phyloP scores from a whole-genome alignment of 371 early-diverging fungal species.

The Circinella umbellata region DNA sequence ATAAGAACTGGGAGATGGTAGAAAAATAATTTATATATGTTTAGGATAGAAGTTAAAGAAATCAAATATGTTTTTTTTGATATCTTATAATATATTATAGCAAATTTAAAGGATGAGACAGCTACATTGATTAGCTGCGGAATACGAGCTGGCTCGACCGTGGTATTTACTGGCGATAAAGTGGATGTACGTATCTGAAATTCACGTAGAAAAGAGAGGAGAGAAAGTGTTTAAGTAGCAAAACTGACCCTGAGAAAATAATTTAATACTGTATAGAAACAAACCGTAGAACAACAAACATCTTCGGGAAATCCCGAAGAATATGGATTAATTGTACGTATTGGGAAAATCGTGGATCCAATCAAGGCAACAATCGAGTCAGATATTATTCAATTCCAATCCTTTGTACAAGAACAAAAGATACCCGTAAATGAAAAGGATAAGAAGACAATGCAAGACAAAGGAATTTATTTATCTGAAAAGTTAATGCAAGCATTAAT shows the following conservation, averaged over 20 bases:
- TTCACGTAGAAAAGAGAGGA: neutral
- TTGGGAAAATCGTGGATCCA: constrained; percentile 31
- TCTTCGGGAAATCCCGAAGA: constrained; percentile 60
- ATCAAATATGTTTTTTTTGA: too few relatives aligned
- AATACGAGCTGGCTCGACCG: constrained; percentile 49
- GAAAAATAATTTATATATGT: too few relatives aligned
- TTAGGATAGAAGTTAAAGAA: too few relatives aligned
- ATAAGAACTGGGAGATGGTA: too few relatives aligned
- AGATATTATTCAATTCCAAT: constrained; percentile 25
- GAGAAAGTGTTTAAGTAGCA: neutral
- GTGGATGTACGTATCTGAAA: constrained; percentile 48
- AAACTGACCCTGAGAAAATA: neutral
- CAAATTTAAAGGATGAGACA: constrained; percentile 68
- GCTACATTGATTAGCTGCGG: constrained; percentile 60
- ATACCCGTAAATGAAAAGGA: constrained; percentile 15
- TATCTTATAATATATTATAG: constrained; percentile 19
- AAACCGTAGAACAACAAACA: constrained; percentile 50
- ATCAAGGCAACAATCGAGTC: constrained; percentile 19
- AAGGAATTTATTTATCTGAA: constrained; percentile 56
- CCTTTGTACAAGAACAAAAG: constrained; percentile 13
- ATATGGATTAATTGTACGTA: constrained; percentile 41
- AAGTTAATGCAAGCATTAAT: constrained; percentile 60
- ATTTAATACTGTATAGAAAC: constrained; percentile 28
- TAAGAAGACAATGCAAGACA: constrained; percentile 50
- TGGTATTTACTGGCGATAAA: constrained; percentile 58